Conservation (phyloP, 2,329 filamentous ascomycete genomes). For the Nigrospora oryzae region DNA sequence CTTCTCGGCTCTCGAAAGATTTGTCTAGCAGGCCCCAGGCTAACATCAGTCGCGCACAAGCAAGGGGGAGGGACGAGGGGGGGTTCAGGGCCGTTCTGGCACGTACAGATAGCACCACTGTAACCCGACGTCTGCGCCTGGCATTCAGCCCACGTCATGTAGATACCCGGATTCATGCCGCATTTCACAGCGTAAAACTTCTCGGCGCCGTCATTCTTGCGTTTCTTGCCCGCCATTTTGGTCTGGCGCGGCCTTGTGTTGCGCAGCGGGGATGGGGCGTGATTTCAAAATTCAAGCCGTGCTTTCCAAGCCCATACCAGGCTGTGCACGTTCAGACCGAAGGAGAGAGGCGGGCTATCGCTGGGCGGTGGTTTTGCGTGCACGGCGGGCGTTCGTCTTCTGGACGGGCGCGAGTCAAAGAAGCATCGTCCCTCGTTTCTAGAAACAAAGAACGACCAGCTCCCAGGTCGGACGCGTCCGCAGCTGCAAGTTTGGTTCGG, state of each 20-base stretch:
- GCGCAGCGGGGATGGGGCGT: background rate
- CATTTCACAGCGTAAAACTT: constrained; percentile 58
- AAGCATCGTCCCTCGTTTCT: too few relatives aligned
- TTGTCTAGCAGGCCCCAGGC: constrained; percentile 51
- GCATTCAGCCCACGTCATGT: constrained; percentile 52
- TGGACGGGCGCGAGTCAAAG: too few relatives aligned
- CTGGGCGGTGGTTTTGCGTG: too few relatives aligned
- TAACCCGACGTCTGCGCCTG: constrained; percentile 52
- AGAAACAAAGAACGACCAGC: too few relatives aligned
- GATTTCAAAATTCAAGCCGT: too few relatives aligned
- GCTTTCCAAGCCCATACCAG: background rate
- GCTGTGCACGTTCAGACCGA: too few relatives aligned
- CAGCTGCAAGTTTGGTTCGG: too few relatives aligned
- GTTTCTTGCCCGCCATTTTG: constrained; percentile 32
- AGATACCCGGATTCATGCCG: constrained; percentile 52
- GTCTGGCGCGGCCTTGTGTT: constrained; percentile 6
- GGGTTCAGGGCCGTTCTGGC: background rate
- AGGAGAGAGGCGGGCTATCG: too few relatives aligned
- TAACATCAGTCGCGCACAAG: constrained; percentile 1
- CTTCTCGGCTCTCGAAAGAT: constrained; percentile 63
- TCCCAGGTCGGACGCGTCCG: too few relatives aligned
- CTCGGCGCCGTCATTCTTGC: constrained; percentile 35
- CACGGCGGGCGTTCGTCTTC: too few relatives aligned
- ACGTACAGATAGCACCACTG: constrained; percentile 60
- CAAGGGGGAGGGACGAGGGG: background rate